Evolutionary conservation across 23 red algal genomes (phyloP).

Genomic region (Gracilaria caudata): DNA sequence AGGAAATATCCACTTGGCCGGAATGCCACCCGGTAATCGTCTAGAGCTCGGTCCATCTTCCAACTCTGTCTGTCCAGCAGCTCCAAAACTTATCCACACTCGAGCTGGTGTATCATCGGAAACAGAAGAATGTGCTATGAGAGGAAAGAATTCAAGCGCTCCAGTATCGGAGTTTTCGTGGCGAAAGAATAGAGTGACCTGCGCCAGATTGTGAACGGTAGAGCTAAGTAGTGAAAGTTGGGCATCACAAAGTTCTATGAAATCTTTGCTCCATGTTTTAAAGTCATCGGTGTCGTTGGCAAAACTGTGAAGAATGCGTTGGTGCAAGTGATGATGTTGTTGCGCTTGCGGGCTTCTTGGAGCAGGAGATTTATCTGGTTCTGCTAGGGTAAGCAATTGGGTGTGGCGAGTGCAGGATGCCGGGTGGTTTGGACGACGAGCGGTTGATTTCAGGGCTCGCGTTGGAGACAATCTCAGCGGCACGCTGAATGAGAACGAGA

Average conservation of each 20-base stretch:
- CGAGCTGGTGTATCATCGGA: constrained; percentile 21
- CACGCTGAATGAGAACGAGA: not conserved
- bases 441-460: not conserved
- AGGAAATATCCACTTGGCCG: constrained; percentile 76
- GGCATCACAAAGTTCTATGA: constrained; percentile 47
- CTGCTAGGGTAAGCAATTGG: not conserved
- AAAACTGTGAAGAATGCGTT: not conserved
- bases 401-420: not conserved
- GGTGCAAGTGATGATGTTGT: not conserved
- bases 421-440: not conserved
- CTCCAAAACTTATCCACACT: constrained; percentile 52
- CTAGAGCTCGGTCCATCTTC: not conserved
- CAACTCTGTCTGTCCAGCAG: constrained; percentile 33
- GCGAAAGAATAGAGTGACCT: constrained; percentile 65
- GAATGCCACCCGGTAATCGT: constrained; percentile 77
- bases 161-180: constrained; percentile 59
- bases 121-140: constrained; percentile 49
- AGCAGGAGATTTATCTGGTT: not conserved
- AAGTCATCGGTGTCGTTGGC: constrained; percentile 18
- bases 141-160: constrained; percentile 82
- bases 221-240: constrained; percentile 59
- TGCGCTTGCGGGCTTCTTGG: not conserved
- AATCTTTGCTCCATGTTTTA: constrained; percentile 54
- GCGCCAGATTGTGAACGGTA: constrained; percentile 39
- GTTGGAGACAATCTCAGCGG: not conserved